phyloP scores from a whole-genome alignment of 163 green algal genomes.

The Scenedesmus sp. region DNA sequence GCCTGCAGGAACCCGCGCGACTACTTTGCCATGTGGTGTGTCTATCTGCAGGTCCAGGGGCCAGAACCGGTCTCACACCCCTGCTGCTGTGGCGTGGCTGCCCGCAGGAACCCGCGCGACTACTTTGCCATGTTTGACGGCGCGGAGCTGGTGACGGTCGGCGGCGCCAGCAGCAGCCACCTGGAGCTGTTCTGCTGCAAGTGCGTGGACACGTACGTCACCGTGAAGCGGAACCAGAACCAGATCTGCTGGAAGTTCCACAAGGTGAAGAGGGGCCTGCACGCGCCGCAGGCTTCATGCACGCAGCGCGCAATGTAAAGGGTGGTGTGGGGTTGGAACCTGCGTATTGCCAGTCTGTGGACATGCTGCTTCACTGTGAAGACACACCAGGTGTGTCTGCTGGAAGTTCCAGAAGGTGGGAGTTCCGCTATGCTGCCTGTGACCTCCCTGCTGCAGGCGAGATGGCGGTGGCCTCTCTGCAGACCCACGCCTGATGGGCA shows the following conservation, averaged over 20 bases:
- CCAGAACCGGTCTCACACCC: too few relatives aligned
- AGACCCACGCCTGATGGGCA: too few relatives aligned
- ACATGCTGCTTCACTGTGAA: constrained; percentile 90
- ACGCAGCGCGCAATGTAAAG: too few relatives aligned
- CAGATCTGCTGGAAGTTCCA: constrained; percentile 90
- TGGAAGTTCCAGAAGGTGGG: constrained; percentile 87
- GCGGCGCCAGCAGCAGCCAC: constrained; percentile 62
- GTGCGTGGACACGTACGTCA: constrained; percentile 90
- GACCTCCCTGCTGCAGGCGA: too few relatives aligned
- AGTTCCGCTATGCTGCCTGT: too few relatives aligned
- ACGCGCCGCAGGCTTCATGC: too few relatives aligned
- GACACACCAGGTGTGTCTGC: constrained; percentile 92
- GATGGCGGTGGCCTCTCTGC: too few relatives aligned
- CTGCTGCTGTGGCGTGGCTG: neutral
- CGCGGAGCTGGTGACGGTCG: constrained; percentile 45
- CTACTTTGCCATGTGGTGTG: constrained; percentile 76
- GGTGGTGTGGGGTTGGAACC: neutral
- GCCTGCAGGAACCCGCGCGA: constrained; percentile 74
- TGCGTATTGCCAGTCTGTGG: constrained; percentile 80
- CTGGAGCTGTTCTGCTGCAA: constrained; percentile 84
- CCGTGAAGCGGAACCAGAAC: constrained; percentile 92
- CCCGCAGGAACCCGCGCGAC: constrained; percentile 75
- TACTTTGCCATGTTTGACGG: constrained; percentile 87
- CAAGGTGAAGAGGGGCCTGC: too few relatives aligned
- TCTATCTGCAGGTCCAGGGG: neutral